These are phyloP conservation scores for Pontederia paniculata DNA, from an alignment of 176 grass and related monocot genomes.

Conservation along the genomic window DNA sequence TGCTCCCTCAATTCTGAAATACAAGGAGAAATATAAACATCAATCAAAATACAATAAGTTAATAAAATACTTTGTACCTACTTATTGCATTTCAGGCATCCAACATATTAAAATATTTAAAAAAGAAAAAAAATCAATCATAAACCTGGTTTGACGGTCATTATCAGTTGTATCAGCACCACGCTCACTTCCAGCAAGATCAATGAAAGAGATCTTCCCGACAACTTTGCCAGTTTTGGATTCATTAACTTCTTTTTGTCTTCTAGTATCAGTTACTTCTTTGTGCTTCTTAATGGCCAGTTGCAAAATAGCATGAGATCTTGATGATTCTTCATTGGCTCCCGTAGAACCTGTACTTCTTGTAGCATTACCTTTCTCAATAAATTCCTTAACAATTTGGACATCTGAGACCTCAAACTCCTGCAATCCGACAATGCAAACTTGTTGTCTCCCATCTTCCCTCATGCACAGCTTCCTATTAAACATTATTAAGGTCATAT, in stretches of 20 bases:
- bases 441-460: slow-evolving; percentile 40
- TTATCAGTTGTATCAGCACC: slow-evolving; percentile 61
- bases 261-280: slow-evolving; percentile 20
- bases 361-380: slow-evolving; percentile 37
- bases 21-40: not conserved
- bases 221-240: slow-evolving; percentile 22
- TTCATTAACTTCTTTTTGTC: slow-evolving; percentile 22
- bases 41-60: slow-evolving; percentile 1
- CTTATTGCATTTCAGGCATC: not conserved
- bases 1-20: slow-evolving; percentile 38
- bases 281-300: slow-evolving; percentile 31
- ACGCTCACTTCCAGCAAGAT: slow-evolving; percentile 74
- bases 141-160: slow-evolving; percentile 54
- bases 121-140: not conserved
- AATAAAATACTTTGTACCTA: not conserved
- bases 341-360: slow-evolving; percentile 34
- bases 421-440: slow-evolving; percentile 48
- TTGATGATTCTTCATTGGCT: slow-evolving; percentile 41
- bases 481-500: not conserved
- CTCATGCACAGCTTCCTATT: slow-evolving; percentile 42
- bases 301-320: slow-evolving; percentile 45
- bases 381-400: slow-evolving; percentile 29
- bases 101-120: not conserved
- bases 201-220: slow-evolving; percentile 81
- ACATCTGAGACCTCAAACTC: slow-evolving; percentile 39